phyloP scores from a whole-genome alignment of 768 basidiomycete genomes.

The Termitomyces eurrhizus region DNA sequence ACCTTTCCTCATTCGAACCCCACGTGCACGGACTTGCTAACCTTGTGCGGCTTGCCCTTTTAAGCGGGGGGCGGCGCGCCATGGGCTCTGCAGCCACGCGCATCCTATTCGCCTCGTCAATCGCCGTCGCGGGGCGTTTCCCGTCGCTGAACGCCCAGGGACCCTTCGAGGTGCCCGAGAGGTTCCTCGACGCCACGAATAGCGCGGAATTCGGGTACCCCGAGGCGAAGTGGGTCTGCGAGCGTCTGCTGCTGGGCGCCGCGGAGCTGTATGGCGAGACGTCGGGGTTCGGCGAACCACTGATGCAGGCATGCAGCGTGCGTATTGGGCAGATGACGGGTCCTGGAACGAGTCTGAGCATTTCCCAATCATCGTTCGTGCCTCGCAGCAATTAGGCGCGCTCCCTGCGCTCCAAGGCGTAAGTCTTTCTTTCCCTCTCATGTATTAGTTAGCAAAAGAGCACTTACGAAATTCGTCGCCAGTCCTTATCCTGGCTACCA shows the following conservation, averaged over 20 bases:
- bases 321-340: constrained; percentile 27
- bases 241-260: constrained; percentile 9
- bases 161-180: constrained; percentile 29
- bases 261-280: constrained; percentile 22
- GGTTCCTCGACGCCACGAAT: constrained; percentile 22
- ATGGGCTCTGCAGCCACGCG: constrained; percentile 20
- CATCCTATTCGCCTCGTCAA: constrained; percentile 34
- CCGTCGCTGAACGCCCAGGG: constrained; percentile 23
- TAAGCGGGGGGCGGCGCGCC: constrained; percentile 16
- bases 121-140: constrained; percentile 30
- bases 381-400: constrained; percentile 24
- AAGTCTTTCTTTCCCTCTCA: constrained; percentile 11
- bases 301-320: background rate
- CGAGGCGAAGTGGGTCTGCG: constrained; percentile 24
- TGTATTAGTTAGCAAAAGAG: background rate
- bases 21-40: constrained; percentile 33
- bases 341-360: constrained; percentile 36
- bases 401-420: constrained; percentile 29
- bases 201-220: constrained; percentile 18
- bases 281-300: background rate
- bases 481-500: constrained; percentile 35
- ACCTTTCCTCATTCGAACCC: constrained; percentile 39
- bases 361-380: constrained; percentile 30
- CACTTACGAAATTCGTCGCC: background rate
- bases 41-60: constrained; percentile 23